A percentile compares a stretch with the other conserved stretches of the same genome.
These are phyloP conservation scores for Beta corolliflora DNA, from an alignment of 179 eudicot genomes.

Conservation along the genomic window DNA sequence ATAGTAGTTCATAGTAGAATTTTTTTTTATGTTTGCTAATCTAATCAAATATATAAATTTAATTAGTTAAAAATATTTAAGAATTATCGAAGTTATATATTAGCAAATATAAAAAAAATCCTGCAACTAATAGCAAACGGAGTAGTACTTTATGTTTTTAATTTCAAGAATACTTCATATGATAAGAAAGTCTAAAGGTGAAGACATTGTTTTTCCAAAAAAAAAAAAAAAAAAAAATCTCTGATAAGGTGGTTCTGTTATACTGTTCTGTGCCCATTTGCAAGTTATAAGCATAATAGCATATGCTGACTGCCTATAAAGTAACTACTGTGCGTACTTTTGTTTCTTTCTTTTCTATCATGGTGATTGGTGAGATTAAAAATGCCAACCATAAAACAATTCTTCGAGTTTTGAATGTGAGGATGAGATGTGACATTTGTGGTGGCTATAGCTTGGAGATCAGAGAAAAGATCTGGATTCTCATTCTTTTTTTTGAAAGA, in stretches of 20 bases:
- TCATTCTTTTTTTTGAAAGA: background rate
- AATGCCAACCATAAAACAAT: background rate
- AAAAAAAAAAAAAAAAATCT: background rate
- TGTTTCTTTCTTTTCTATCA: background rate
- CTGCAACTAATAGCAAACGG: no score
- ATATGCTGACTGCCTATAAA: conserved; percentile 15
- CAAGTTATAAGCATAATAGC: conserved; percentile 5
- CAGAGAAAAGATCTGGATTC: background rate
- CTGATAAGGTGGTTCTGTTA: conserved; percentile 19
- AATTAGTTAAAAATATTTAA: no score
- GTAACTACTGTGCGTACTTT: background rate
- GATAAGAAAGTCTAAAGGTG: background rate
- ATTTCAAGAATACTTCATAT: background rate
- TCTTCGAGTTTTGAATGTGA: background rate
- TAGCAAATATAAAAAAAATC: no score
- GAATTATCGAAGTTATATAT: no score
- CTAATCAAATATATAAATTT: no score
- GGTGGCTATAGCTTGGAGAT: background rate
- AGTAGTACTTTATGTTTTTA: no score
- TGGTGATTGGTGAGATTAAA: background rate
- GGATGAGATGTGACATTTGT: conserved; percentile 10
- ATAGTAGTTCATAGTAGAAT: no score
- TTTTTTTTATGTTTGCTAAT: no score
- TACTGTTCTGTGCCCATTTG: conserved; percentile 6
- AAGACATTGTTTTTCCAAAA: background rate